These are phyloP conservation scores for Coemansia reversa DNA, from an alignment of 192 early-diverging fungal genomes.

Conservation along the genomic window DNA sequence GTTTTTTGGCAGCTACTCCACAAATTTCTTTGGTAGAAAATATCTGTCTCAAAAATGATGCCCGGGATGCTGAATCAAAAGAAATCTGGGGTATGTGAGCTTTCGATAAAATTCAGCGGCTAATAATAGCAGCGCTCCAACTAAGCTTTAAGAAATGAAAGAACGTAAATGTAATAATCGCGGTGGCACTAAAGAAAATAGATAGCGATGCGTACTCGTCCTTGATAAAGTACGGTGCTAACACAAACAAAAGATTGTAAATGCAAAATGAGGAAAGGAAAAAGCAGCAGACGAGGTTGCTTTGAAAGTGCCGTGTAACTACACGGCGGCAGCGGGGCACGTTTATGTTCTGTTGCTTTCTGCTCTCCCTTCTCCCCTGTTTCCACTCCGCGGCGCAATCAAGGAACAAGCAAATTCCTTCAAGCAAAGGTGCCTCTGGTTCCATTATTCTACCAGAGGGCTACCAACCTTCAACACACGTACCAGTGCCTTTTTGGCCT, in stretches of 20 bases:
- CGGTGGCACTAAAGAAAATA: neutral
- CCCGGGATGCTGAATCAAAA: neutral
- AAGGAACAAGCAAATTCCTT: slow-evolving; percentile 1
- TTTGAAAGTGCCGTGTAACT: neutral
- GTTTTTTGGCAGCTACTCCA: slow-evolving; percentile 4
- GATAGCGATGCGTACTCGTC: neutral
- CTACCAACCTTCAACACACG: neutral
- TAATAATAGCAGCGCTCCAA: slow-evolving; percentile 2
- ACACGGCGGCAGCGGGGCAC: slow-evolving; percentile 6
- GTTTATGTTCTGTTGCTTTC: neutral
- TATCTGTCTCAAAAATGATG: neutral
- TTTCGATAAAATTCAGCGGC: neutral
- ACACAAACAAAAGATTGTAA: neutral
- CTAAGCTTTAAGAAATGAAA: neutral
- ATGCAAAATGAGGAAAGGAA: neutral
- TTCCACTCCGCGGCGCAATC: slow-evolving; percentile 4
- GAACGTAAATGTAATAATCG: neutral
- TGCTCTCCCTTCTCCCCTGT: neutral
- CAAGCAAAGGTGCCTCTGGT: neutral
- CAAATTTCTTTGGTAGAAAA: neutral
- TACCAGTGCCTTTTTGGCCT: neutral
- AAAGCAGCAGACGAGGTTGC: neutral
- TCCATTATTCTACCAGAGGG: slow-evolving; percentile 1
- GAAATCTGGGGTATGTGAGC: neutral
- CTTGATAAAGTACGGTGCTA: neutral